Base-by-base conservation (phyloP, 106 monocot species). In the Apostasia shenzhenica region DNA sequence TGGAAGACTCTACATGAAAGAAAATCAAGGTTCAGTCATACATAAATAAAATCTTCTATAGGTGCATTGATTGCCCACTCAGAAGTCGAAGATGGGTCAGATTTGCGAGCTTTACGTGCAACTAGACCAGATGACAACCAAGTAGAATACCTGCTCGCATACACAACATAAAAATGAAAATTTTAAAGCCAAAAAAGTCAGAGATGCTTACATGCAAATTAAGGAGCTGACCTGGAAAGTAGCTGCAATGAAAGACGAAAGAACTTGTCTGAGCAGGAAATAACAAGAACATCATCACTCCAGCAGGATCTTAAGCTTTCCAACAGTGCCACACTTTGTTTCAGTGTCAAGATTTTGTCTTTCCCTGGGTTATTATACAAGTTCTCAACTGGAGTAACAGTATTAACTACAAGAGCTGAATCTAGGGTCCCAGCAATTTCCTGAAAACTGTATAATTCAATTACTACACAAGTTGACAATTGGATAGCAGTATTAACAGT, bases 371-470 rank as follows among this genome's bases (percentile, higher is more conserved):
- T 77, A 8, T 26, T 61, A 68, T 67, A 55, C 42, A 66, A 41
- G 58, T 81, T 78, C 72, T 84, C 81, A 48, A 81, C 74, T 48
- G 70, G 81, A 40, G 68, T 80, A 62, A 93, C 76, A 41, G 75
- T 76, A 14, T 77, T 5, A 52, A 41, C 77, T 37, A 65, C 70
- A 54, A 99, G 85, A 61, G 81, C 70, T 74, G 92, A 93, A 72
- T 99, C 99, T 38, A 99, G 62, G 46, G 81, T 75, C 46, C 90
- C 99, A 50, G 99, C 99, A 83, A 93, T 90, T 80, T 93, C 93
- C 81, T 99, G 99, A 81, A 99, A 99, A 88, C 99, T 99, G 80
- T 63, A 9, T 45, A 51, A 73, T 72, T 39, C n/a, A 80, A 74
- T 37, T 40, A 55, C 68, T 26, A 63, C 26, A 26, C 26, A 26